A percentile compares a stretch with the other conserved stretches of the same genome.
phyloP scores from a whole-genome alignment of 345 rosid genomes.

The Eucalyptus paniculata region DNA sequence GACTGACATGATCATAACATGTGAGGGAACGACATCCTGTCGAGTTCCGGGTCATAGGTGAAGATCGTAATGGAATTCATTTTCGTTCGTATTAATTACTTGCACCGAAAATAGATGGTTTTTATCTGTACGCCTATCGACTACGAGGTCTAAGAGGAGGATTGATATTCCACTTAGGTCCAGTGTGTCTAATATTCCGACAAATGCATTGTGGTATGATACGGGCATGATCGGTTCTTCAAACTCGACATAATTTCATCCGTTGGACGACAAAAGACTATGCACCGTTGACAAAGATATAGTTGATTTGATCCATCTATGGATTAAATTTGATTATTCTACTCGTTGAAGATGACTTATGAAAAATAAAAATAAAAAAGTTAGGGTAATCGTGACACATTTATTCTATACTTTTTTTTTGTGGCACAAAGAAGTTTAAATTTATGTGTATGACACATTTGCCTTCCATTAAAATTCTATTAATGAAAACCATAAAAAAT shows the following conservation, averaged over 20 bases:
- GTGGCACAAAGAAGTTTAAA: too few species aligned
- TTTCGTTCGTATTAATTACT: neutral
- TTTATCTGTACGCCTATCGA: neutral
- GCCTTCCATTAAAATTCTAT: neutral
- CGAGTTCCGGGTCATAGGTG: neutral
- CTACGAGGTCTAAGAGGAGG: neutral
- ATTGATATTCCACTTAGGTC: neutral
- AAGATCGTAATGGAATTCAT: neutral
- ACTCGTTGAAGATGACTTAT: neutral
- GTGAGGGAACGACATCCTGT: neutral
- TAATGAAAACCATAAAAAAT: neutral
- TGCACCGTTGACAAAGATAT: neutral
- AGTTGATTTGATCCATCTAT: neutral
- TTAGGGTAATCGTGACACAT: neutral
- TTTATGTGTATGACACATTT: rapidly evolving
- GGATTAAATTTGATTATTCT: neutral
- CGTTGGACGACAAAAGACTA: neutral
- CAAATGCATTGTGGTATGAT: neutral
- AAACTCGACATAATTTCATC: neutral
- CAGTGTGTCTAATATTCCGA: neutral
- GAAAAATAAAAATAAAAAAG: neutral
- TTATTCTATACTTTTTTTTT: too few species aligned
- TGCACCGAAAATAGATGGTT: neutral
- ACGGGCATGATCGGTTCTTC: neutral
- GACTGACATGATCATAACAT: neutral